A percentile compares a stretch with the other conserved stretches of the same genome.
Evolutionary conservation across 768 basidiomycete genomes (phyloP).

Genomic region (Boletus edulis): DNA sequence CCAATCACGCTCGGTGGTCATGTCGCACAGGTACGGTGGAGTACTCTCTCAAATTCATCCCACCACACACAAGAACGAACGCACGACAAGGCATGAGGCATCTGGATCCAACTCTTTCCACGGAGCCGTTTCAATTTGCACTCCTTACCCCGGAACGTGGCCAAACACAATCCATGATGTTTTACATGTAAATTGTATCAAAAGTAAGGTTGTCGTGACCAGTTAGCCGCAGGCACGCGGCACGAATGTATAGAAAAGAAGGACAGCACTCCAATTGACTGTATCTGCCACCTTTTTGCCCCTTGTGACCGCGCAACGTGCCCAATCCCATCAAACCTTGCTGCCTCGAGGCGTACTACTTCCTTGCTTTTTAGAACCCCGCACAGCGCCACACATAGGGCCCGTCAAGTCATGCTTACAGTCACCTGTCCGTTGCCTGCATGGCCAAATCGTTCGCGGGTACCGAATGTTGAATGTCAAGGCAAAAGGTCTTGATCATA

Average conservation of each 20-base stretch:
- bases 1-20: conserved; percentile 6
- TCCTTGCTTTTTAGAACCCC: conserved; percentile 9
- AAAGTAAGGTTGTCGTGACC: no score
- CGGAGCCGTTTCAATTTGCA: conserved; percentile 16
- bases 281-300: conserved; percentile 5
- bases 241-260: no score
- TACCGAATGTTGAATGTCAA: conserved; percentile 6
- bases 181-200: no score
- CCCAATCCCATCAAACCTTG: conserved; percentile 25
- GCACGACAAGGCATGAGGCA: neutral
- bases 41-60: neutral
- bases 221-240: no score
- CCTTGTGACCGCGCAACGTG: conserved; percentile 13
- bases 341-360: conserved; percentile 26
- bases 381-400: conserved; percentile 18
- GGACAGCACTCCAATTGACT: conserved; percentile 7
- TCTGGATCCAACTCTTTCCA: neutral
- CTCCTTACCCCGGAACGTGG: conserved; percentile 31
- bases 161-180: neutral
- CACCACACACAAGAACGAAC: neutral
- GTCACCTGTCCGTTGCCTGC: neutral
- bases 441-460: conserved; percentile 16
- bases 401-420: neutral
- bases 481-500: neutral
- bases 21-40: neutral